Evolutionary conservation across 164 flowering plant species (phyloP).

Genomic region (Platanus orientalis): DNA sequence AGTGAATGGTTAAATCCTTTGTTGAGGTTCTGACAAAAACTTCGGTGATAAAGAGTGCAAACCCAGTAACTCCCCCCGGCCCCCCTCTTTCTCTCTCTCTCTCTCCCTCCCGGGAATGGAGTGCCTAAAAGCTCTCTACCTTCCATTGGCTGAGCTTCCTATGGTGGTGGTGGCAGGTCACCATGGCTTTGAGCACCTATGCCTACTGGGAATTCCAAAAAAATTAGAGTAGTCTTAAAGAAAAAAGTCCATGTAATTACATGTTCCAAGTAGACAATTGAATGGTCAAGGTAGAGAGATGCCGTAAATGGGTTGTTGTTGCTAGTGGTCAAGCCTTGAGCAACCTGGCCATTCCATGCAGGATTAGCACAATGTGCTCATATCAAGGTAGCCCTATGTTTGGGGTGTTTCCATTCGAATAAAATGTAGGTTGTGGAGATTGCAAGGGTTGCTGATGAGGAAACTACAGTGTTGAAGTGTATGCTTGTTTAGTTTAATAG

Average conservation of each 20-base stretch:
- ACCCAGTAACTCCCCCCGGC: too few relatives aligned
- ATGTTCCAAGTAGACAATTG: not conserved
- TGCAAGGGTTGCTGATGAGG: constrained; percentile 37
- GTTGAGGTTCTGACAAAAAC: too few relatives aligned
- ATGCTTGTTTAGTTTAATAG: constrained; percentile 31
- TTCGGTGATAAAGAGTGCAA: too few relatives aligned
- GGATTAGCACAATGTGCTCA: constrained; percentile 34
- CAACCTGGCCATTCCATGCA: constrained; percentile 65
- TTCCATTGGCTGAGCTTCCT: constrained; percentile 63
- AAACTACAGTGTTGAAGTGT: constrained; percentile 34
- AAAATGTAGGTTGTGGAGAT: constrained; percentile 31
- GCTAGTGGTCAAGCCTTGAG: constrained; percentile 31
- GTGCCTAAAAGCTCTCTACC: constrained; percentile 14
- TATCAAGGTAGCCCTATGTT: constrained; percentile 33
- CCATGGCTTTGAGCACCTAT: constrained; percentile 46
- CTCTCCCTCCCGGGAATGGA: too few relatives aligned
- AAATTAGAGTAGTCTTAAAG: not conserved
- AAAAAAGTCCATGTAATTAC: not conserved
- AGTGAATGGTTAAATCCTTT: too few relatives aligned
- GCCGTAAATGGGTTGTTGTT: constrained; percentile 44
- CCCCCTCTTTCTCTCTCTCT: too few relatives aligned
- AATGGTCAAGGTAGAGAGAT: not conserved
- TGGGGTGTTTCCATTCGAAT: constrained; percentile 55
- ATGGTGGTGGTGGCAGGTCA: constrained; percentile 87
- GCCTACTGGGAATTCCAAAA: constrained; percentile 7